Base-by-base conservation (phyloP, 2,329 filamentous ascomycete genomes). In the Colletotrichum australisinense region DNA sequence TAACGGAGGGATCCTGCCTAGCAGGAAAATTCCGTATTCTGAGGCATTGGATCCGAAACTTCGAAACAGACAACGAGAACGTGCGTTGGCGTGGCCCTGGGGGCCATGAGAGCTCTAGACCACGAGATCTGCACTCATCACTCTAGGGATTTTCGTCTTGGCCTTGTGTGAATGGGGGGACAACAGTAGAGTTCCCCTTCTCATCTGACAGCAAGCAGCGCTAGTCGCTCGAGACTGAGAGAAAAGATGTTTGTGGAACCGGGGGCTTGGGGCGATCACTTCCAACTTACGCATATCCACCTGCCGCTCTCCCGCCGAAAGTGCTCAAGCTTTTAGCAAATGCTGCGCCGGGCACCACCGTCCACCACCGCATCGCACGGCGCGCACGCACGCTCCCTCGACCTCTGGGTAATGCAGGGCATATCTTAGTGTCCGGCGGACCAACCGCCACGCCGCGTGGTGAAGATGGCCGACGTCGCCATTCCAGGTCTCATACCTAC, bases 11-110 rank as follows among this genome's bases (percentile, higher is more conserved):
- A 24, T 24, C 28, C 32, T 28, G 16, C 52, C 49, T 56, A 28
- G 46, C 49, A 30, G 32, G 30, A 49, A 64, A 22, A 58, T n/a
- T 52, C 49, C 32, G 32, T 46, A n/a, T 55, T 53, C 65, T 69
- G 69, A 69, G 30, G 53, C 66, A 53, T 35, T 55, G 38, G 69
- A 35, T 46, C 69, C 69, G 42, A 72, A 63, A 72, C 69, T 30
- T 42, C 52, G 42, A 69, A 66, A 69, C 19, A 38, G 53, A 62
- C 46, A 68, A 32, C 56, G 8, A 24, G 53, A 57, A 64, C 62
- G 49, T 64, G 62, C 62, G 49, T 26, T 32, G 9, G 30, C 4
- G 62, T 11, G 49, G 7, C 32, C 16, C 46, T 35, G 62, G 8
- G 16, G 22, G 42, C 49, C 49, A 53, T 52, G 26, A 28, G 42